These are phyloP conservation scores for Angophora floribunda DNA, from an alignment of 345 rosid genomes.

Conservation along the genomic window DNA sequence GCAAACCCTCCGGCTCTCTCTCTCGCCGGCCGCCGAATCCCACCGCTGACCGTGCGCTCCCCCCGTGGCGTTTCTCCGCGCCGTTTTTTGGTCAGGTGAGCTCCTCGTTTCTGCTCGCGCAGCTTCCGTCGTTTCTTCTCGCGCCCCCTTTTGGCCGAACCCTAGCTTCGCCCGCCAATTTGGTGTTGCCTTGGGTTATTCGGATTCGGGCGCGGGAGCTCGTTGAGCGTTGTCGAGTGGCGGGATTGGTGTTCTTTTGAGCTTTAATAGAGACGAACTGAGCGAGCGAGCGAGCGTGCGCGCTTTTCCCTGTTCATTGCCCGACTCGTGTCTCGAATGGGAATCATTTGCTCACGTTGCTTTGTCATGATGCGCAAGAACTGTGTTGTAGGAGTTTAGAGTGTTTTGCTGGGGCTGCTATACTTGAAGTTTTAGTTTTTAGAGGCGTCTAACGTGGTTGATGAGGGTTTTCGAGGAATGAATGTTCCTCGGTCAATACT, in stretches of 20 bases:
- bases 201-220: not conserved
- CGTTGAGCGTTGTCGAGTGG: not conserved
- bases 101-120: not conserved
- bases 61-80: not conserved
- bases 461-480: not conserved
- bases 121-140: not conserved
- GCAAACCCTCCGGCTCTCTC: not conserved
- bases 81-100: not conserved
- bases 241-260: not conserved
- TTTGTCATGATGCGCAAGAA: not conserved
- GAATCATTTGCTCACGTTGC: not conserved
- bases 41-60: not conserved
- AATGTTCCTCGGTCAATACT: not conserved
- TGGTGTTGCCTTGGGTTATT: not conserved
- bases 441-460: not conserved
- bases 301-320: not conserved
- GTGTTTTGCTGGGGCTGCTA: not conserved
- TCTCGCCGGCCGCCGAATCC: not conserved
- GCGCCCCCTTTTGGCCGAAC: not conserved
- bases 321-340: not conserved
- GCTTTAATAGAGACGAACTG: not conserved
- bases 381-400: not conserved
- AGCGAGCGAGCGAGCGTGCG: not conserved
- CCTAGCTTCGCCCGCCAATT: not conserved
- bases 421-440: not conserved